Base-by-base conservation (phyloP, 352 stramenopile genomes). In the Globisporangium viniferum region DNA sequence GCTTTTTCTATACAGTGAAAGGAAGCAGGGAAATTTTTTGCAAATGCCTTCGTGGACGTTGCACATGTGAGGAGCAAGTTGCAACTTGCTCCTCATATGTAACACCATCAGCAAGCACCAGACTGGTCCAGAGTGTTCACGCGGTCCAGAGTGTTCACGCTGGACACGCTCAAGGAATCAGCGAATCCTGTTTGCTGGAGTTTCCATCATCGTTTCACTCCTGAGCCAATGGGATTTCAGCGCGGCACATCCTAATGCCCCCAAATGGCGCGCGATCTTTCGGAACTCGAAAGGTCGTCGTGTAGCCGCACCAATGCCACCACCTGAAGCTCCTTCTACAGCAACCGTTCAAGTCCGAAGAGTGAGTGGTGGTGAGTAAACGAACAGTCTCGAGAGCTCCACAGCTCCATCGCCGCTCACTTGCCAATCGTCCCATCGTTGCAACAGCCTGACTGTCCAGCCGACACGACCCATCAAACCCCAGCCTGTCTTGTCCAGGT, bases 401-500 rank as follows among this genome's bases (percentile, higher is more conserved):
- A 15, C 31, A 29, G 48, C 20, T 56, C 60, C 27, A 12, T 59
- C 46, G 22, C 8, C 29, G 39, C 27, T 66, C 60, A 66, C 29
- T 66, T 66, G 20, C 5, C 29, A 66, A 66, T 66, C 60, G 41
- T 44, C 60, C 56, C 29, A 6, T 48, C 46, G 60, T 22, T 10
- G 60, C 46, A 63, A 15, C 33, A 51, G 9, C 12, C 33, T 35
- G 9, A n/a, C 33, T 35, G 2, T 6, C 51, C 57, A 20, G 22
- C n/a, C 54, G 27, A 33, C 33, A 24, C 33, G 22, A 61, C 55
- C 35, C 58, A 35, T 14, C 44, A 58, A 20, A 18, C 10, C 22
- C 51, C 29, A 41, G 49, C 36, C 41, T 56, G 24, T 22, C 15
- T 36, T 1, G 24, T 33, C 20, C 46, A 57, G 29, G 60, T 61